Evolutionary conservation across 2,329 filamentous ascomycete species (phyloP).

Genomic region (Pseudophaeomoniella oleicola): DNA sequence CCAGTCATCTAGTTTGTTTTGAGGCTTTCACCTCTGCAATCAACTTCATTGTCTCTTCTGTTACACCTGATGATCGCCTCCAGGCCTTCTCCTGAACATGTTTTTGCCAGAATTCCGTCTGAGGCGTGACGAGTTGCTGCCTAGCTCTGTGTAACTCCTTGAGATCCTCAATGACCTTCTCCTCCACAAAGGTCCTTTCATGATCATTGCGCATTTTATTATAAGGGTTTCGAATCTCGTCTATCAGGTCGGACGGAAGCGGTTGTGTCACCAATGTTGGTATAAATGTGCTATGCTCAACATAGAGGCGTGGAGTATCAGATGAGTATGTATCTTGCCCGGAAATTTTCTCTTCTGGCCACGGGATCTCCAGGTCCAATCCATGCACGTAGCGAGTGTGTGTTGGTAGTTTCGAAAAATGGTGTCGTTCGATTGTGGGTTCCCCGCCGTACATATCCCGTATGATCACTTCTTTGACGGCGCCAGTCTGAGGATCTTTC

Average conservation of each 20-base stretch:
- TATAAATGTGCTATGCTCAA: conserved; percentile 60
- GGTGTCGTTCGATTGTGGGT: conserved; percentile 35
- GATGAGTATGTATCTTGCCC: conserved; percentile 38
- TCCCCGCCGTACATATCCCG: conserved; percentile 47
- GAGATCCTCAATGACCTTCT: conserved; percentile 46
- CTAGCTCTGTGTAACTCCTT: conserved; percentile 29
- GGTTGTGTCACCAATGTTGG: conserved; percentile 66
- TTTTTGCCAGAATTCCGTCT: conserved; percentile 25
- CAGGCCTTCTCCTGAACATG: conserved; percentile 19
- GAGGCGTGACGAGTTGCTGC: conserved; percentile 31
- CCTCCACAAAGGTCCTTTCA: conserved; percentile 55
- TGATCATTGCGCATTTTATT: conserved; percentile 70
- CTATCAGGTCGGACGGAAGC: conserved; percentile 62
- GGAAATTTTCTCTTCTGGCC: conserved; percentile 45
- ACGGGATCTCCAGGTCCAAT: conserved; percentile 59
- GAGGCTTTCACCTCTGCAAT: background rate
- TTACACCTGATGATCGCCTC: conserved; percentile 17
- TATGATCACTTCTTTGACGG: conserved; percentile 60
- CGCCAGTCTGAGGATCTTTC: conserved; percentile 48
- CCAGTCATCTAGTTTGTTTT: too few species aligned
- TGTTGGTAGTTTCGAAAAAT: conserved; percentile 25
- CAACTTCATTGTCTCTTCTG: conserved; percentile 1
- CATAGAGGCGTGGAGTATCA: conserved; percentile 65
- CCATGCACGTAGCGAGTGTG: conserved; percentile 48
- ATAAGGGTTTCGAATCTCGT: conserved; percentile 76